Evolutionary conservation across 2,329 filamentous ascomycete species (phyloP).

Genomic region (Cercospora canescens): DNA sequence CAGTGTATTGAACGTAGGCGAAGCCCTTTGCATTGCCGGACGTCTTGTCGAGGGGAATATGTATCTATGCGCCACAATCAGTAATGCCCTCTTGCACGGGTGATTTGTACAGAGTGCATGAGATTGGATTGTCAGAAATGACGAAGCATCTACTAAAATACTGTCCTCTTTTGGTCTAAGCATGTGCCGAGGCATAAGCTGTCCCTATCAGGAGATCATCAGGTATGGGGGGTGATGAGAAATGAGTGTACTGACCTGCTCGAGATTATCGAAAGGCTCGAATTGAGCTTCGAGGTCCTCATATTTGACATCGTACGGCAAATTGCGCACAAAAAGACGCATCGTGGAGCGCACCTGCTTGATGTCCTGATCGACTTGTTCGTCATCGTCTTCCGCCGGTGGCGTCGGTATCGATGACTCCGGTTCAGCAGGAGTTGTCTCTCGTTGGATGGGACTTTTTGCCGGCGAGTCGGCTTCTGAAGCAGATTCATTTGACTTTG

Average conservation of each 20-base stretch:
- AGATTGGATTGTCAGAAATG: constrained; percentile 56
- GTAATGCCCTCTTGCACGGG: neutral
- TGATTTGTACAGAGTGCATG: neutral
- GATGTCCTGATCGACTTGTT: constrained; percentile 49
- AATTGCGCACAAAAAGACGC: constrained; percentile 84
- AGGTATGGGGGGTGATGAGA: constrained; percentile 45
- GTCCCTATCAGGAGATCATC: constrained; percentile 99
- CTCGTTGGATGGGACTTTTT: neutral
- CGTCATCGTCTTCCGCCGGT: constrained; percentile 33
- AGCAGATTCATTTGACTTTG: neutral
- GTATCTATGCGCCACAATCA: constrained; percentile 61
- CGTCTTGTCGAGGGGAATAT: constrained; percentile 72
- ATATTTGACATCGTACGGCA: constrained; percentile 77
- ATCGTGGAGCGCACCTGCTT: constrained; percentile 69
- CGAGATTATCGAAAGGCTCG: constrained; percentile 68
- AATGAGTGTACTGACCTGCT: constrained; percentile 72
- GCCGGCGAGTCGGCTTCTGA: constrained; percentile 23
- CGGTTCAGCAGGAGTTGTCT: constrained; percentile 5
- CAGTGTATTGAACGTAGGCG: constrained; percentile 77
- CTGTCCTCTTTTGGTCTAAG: constrained; percentile 80
- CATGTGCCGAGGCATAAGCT: constrained; percentile 93
- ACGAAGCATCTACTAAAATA: constrained; percentile 99
- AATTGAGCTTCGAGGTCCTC: constrained; percentile 76
- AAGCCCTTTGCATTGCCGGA: constrained; percentile 82
- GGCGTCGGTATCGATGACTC: constrained; percentile 28